phyloP scores from a whole-genome alignment of 139 green algal species.

The Closterium sp. region DNA sequence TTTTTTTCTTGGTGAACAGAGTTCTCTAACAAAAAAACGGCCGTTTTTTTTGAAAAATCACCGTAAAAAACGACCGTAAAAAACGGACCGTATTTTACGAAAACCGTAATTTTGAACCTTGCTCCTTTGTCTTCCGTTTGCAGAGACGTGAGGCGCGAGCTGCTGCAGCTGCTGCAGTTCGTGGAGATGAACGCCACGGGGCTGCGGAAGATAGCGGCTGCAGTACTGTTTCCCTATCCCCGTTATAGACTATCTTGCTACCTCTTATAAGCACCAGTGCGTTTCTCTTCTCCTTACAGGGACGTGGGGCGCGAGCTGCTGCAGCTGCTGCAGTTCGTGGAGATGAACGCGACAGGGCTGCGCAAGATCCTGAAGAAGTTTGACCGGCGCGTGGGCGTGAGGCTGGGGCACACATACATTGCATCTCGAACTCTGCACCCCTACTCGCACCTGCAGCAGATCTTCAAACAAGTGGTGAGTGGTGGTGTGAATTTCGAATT shows the following conservation, averaged over 20 bases:
- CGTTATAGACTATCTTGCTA: too few species aligned
- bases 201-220: constrained; percentile 16
- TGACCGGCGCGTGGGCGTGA: constrained; percentile 38
- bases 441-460: constrained; percentile 50
- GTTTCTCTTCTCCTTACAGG: constrained; percentile 27
- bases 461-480: constrained; percentile 44
- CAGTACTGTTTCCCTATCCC: neutral
- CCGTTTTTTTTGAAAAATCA: too few species aligned
- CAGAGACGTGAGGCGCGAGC: constrained; percentile 27
- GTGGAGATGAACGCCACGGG: constrained; percentile 49
- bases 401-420: constrained; percentile 27
- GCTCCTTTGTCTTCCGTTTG: neutral
- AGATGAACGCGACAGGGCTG: constrained; percentile 49
- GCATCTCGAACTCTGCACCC: constrained; percentile 23
- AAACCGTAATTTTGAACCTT: too few species aligned
- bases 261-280: neutral
- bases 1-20: too few species aligned
- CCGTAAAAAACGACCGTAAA: too few species aligned
- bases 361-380: constrained; percentile 57
- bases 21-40: too few species aligned
- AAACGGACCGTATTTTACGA: too few species aligned
- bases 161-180: constrained; percentile 45
- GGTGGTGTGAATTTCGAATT: neutral
- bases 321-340: constrained; percentile 46
- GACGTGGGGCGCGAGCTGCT: constrained; percentile 38